These are phyloP conservation scores for Fusarium brachygibbosum DNA, from an alignment of 2,329 filamentous ascomycete genomes.

Conservation along the genomic window DNA sequence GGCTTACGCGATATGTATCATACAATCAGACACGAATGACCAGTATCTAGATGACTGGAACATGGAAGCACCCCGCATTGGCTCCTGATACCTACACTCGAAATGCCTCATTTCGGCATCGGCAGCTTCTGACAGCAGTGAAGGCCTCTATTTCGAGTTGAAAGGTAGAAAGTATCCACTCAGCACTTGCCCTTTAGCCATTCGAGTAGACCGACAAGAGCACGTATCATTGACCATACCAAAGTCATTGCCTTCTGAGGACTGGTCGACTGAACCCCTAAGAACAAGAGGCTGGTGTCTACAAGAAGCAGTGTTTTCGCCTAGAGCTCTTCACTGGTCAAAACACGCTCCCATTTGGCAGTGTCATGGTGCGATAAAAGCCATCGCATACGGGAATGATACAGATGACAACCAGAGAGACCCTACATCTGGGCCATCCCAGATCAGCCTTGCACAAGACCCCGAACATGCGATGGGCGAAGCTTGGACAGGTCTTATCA, in stretches of 20 bases:
- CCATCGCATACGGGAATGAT: background rate
- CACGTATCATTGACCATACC: background rate
- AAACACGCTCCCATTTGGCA: background rate
- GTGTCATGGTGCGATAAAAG: background rate
- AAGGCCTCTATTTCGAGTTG: constrained; percentile 11
- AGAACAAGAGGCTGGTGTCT: constrained; percentile 12
- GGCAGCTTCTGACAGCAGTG: constrained; percentile 5
- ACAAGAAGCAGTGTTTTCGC: constrained; percentile 1
- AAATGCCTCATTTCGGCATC: constrained; percentile 21
- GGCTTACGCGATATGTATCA: constrained; percentile 21
- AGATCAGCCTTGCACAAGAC: background rate
- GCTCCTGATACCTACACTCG: constrained; percentile 20
- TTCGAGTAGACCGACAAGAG: background rate
- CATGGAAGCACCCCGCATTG: constrained; percentile 16
- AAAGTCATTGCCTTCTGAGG: background rate
- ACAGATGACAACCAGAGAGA: background rate
- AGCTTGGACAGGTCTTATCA: background rate
- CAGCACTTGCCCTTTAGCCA: background rate
- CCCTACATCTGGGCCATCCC: background rate
- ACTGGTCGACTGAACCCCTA: background rate
- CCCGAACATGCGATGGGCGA: background rate
- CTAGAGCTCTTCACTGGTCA: background rate
- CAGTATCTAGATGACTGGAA: constrained; percentile 14
- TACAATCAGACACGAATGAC: constrained; percentile 1
- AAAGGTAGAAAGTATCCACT: background rate